Percentiles rank a stretch among this genome's conserved stretches.
These are phyloP conservation scores for Larix kaempferi DNA, from an alignment of 75 land plant genomes.

Conservation along the genomic window DNA sequence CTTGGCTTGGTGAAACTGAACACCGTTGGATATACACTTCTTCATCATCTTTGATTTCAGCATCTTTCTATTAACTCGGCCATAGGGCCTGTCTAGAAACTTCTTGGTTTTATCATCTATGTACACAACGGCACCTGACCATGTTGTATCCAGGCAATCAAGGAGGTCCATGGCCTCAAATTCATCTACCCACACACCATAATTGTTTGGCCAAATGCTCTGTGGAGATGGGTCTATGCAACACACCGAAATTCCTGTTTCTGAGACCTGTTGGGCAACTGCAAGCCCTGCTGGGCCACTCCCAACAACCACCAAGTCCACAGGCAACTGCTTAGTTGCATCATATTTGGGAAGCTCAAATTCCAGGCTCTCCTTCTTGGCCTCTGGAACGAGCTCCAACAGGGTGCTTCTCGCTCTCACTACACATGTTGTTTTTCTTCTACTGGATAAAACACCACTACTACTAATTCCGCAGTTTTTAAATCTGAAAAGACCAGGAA, in stretches of 20 bases:
- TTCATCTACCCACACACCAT: slow-evolving; percentile 99
- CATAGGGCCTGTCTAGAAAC: slow-evolving; percentile 83
- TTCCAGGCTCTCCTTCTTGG: slow-evolving; percentile 67
- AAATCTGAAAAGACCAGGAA: not conserved
- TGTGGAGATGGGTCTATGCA: slow-evolving; percentile 86
- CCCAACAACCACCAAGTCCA: slow-evolving; percentile 87
- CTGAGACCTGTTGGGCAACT: slow-evolving; percentile 86
- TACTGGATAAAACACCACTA: not conserved
- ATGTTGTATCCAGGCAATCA: slow-evolving; percentile 92
- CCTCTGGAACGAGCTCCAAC: slow-evolving; percentile 78
- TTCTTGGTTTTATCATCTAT: slow-evolving; percentile 64
- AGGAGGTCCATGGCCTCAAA: slow-evolving; percentile 93
- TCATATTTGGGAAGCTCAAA: slow-evolving; percentile 87
- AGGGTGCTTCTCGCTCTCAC: slow-evolving; percentile 35
- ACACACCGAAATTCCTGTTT: slow-evolving; percentile 82
- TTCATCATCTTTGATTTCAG: slow-evolving; percentile 93
- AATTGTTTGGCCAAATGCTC: slow-evolving; percentile 94
- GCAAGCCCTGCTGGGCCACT: slow-evolving; percentile 98
- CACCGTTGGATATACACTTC: slow-evolving; percentile 84
- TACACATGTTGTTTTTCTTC: not conserved
- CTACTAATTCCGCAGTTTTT: not conserved
- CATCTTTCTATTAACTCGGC: slow-evolving; percentile 76
- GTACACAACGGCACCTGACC: slow-evolving; percentile 86
- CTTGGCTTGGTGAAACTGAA: slow-evolving; percentile 82
- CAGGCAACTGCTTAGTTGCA: slow-evolving; percentile 31